Percentiles rank a stretch among this genome's conserved stretches.
Conservation (phyloP, 257 asterid genomes). For the Lantana camara region DNA sequence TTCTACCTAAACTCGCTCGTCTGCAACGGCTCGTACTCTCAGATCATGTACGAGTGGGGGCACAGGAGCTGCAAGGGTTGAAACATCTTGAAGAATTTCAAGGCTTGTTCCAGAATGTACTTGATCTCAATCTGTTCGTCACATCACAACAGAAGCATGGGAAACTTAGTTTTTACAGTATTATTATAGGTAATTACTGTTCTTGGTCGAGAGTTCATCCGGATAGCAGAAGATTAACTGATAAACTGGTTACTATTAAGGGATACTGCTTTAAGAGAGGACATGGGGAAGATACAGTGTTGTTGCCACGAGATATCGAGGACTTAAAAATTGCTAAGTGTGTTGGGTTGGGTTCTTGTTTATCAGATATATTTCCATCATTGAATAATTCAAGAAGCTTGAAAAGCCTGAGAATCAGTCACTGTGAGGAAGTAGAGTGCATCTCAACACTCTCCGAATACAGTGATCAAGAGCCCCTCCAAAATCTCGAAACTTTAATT, state of each 20-base stretch:
- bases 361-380: constrained; percentile 26
- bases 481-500: constrained; percentile 19
- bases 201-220: constrained; percentile 21
- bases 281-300: constrained; percentile 3
- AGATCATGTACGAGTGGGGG: constrained; percentile 11
- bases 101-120: constrained; percentile 26
- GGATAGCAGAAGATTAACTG: constrained; percentile 23
- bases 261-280: constrained; percentile 9
- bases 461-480: constrained; percentile 13
- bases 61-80: constrained; percentile 32
- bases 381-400: constrained; percentile 16
- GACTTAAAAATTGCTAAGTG: constrained; percentile 4
- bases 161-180: constrained; percentile 29
- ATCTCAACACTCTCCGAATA: constrained; percentile 5
- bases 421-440: constrained; percentile 26
- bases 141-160: constrained; percentile 23
- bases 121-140: constrained; percentile 26
- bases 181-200: constrained; percentile 24
- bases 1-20: constrained; percentile 19
- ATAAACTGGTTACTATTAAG: constrained; percentile 22
- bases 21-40: constrained; percentile 35
- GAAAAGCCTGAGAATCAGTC: constrained; percentile 1
- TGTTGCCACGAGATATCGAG: constrained; percentile 25
- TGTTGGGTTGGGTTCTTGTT: constrained; percentile 9
- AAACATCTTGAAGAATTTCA: constrained; percentile 27